Percentiles rank a stretch among this genome's conserved stretches.
phyloP scores from a whole-genome alignment of 345 rosid genomes.

The Psidium friedrichsthalianum region DNA sequence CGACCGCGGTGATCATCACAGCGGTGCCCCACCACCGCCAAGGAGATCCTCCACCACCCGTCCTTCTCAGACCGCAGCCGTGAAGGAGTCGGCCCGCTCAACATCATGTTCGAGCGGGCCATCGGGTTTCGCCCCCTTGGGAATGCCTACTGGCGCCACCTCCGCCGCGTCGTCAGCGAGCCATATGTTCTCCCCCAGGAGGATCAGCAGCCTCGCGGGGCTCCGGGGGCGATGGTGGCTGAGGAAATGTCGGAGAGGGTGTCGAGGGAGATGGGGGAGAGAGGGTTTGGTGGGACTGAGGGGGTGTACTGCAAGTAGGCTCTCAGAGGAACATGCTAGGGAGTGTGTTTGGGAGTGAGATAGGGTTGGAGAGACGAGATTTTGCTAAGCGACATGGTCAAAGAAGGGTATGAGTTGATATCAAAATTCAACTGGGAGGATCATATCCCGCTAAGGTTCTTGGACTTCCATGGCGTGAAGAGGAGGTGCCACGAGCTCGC shows the following conservation, averaged over 20 bases:
- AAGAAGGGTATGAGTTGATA: slow-evolving; percentile 49
- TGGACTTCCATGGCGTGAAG: slow-evolving; percentile 53
- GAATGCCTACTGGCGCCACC: slow-evolving; percentile 42
- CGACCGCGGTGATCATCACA: slow-evolving; percentile 35
- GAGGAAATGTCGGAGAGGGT: slow-evolving; percentile 23
- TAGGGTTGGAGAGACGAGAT: not conserved
- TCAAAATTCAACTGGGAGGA: slow-evolving; percentile 43
- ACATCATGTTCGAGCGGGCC: slow-evolving; percentile 68
- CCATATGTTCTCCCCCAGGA: slow-evolving; percentile 48
- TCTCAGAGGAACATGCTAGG: slow-evolving; percentile 36
- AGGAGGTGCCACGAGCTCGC: slow-evolving; percentile 42
- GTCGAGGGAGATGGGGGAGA: slow-evolving; percentile 8
- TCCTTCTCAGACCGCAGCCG: slow-evolving; percentile 49
- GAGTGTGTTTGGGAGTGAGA: slow-evolving; percentile 37
- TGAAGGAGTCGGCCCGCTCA: slow-evolving; percentile 41
- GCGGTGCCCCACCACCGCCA: slow-evolving; percentile 53
- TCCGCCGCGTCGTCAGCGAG: slow-evolving; percentile 37
- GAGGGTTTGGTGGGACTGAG: slow-evolving; percentile 21
- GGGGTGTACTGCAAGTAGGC: slow-evolving; percentile 27
- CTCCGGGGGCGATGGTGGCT: slow-evolving; percentile 21
- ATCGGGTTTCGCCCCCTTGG: slow-evolving; percentile 58
- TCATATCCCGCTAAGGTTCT: slow-evolving; percentile 28
- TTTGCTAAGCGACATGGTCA: slow-evolving; percentile 28
- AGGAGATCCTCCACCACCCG: slow-evolving; percentile 38
- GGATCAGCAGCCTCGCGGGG: slow-evolving; percentile 21